Percentiles rank a stretch among this genome's conserved stretches.
These are phyloP conservation scores for Elsinoe fawcettii DNA, from an alignment of 2,329 filamentous ascomycete species.

Conservation along the genomic window DNA sequence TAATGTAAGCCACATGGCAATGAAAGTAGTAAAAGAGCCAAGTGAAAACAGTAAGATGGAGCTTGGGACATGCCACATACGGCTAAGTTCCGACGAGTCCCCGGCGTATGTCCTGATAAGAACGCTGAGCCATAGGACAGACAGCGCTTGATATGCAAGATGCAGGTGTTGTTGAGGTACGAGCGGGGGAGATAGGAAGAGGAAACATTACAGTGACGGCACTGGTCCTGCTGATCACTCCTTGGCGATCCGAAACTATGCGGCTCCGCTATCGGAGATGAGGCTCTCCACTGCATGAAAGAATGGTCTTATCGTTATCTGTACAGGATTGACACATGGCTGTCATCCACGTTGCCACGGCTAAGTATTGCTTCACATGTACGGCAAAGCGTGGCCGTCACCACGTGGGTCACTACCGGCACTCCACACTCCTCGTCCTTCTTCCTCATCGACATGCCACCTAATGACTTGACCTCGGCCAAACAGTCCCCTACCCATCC, in stretches of 20 bases:
- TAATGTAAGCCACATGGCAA: slow-evolving; percentile 10
- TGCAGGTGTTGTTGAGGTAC: neutral
- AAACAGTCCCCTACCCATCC: slow-evolving; percentile 61
- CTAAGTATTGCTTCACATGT: neutral
- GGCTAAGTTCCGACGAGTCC: neutral
- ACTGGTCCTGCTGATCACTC: neutral
- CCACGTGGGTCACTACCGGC: slow-evolving; percentile 82
- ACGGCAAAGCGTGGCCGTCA: slow-evolving; percentile 64
- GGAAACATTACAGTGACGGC: slow-evolving; percentile 13
- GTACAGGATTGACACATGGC: neutral
- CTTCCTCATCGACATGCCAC: slow-evolving; percentile 58
- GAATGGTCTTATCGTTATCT: slow-evolving; percentile 1
- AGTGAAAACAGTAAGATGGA: neutral
- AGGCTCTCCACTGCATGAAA: neutral
- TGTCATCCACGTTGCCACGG: neutral
- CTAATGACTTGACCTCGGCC: slow-evolving; percentile 82
- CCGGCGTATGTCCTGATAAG: neutral
- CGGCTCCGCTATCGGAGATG: slow-evolving; percentile 1
- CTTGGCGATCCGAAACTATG: neutral
- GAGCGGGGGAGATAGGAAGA: neutral
- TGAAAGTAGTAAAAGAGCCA: slow-evolving; percentile 10
- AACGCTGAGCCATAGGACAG: neutral
- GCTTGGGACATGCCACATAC: slow-evolving; percentile 1
- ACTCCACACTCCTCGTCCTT: slow-evolving; percentile 68
- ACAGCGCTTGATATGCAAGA: neutral